These are phyloP conservation scores for Exserohilum rostratum DNA, from an alignment of 2,329 filamentous ascomycete species.

Conservation along the genomic window DNA sequence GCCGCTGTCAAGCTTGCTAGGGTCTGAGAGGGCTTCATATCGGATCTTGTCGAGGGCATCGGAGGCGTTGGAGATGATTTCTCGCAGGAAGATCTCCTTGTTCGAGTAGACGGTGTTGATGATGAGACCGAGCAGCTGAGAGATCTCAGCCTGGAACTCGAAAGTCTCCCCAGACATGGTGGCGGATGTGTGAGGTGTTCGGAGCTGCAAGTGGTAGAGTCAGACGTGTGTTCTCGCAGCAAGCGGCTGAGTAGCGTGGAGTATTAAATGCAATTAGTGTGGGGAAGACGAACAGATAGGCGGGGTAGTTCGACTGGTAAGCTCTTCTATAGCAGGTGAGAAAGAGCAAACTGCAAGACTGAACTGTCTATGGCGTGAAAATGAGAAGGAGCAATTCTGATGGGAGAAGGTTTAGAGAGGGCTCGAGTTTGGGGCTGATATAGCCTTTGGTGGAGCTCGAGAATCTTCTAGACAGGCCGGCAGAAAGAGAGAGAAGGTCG, in stretches of 20 bases:
- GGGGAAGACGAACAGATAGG: constrained; percentile 25
- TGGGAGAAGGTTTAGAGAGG: constrained; percentile 25
- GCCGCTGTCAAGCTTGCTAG: constrained; percentile 93
- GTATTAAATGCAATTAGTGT: constrained; percentile 18
- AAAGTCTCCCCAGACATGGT: constrained; percentile 92
- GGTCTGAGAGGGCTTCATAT: constrained; percentile 97
- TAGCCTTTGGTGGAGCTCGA: constrained; percentile 43
- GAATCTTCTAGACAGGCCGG: constrained; percentile 47
- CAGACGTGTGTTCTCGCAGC: constrained; percentile 11
- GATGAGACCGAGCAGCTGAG: constrained; percentile 98
- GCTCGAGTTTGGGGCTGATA: constrained; percentile 40
- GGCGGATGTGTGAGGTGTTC: constrained; percentile 28
- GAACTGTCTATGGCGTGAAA: constrained; percentile 22
- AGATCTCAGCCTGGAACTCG: constrained; percentile 99
- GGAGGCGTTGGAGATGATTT: constrained; percentile 97
- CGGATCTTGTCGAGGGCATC: constrained; percentile 99
- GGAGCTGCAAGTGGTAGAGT: constrained; percentile 19
- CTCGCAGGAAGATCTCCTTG: constrained; percentile 99
- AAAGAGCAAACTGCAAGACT: constrained; percentile 32
- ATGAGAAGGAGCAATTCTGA: constrained; percentile 32
- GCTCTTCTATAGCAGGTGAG: constrained; percentile 27
- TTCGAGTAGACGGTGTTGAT: constrained; percentile 99
- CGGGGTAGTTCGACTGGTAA: constrained; percentile 24
- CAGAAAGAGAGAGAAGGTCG: constrained; percentile 41
- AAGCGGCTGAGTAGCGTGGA: neutral